These are phyloP conservation scores for Boletus vinaceobasis DNA, from an alignment of 768 basidiomycete genomes.

Conservation along the genomic window DNA sequence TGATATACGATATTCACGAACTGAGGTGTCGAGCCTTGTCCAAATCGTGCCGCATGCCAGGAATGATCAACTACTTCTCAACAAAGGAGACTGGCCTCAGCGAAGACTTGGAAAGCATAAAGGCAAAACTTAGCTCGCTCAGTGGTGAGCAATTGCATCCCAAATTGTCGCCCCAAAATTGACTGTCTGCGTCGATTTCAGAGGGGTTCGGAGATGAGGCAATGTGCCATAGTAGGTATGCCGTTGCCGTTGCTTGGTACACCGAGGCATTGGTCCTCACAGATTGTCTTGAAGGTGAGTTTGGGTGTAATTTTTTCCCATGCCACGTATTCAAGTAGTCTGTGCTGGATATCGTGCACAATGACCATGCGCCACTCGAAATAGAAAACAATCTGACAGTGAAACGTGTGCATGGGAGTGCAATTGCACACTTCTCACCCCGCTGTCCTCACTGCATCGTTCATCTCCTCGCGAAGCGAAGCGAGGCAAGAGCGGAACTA, in stretches of 20 bases:
- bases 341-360: neutral
- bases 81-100: neutral
- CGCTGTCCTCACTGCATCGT: neutral
- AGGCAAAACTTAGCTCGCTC: conserved; percentile 6
- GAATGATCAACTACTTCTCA: neutral
- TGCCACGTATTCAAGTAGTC: neutral
- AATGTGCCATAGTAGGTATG: neutral
- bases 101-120: conserved; percentile 5
- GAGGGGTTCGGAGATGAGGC: conserved; percentile 14
- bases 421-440: neutral
- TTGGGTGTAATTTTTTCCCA: neutral
- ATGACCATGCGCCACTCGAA: too few species aligned
- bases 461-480: conserved; percentile 9
- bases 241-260: conserved; percentile 12
- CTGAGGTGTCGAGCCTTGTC: conserved; percentile 7
- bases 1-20: conserved; percentile 8
- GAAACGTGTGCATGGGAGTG: too few species aligned
- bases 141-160: conserved; percentile 3
- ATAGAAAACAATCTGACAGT: too few species aligned
- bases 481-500: neutral
- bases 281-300: conserved; percentile 3
- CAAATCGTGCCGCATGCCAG: neutral
- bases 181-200: neutral
- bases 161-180: neutral
- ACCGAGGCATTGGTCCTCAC: conserved; percentile 6